Conservation (phyloP, 768 basidiomycete genomes). For the Fistulinella prunicolor region DNA sequence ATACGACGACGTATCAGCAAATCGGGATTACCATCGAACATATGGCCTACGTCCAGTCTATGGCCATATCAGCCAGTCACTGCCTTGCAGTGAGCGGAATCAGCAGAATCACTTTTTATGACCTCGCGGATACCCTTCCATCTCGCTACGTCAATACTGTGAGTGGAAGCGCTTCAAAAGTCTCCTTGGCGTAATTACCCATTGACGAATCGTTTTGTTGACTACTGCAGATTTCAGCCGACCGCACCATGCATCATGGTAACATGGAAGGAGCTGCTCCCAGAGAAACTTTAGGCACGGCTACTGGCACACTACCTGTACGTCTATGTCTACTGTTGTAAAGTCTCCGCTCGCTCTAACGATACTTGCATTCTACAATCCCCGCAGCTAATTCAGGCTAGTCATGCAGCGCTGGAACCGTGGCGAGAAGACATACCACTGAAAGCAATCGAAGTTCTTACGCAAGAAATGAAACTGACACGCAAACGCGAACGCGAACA, state of each 20-base stretch:
- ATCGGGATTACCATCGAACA: background rate
- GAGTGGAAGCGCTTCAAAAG: background rate
- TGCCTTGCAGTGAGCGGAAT: background rate
- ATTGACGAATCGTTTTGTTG: too few relatives aligned
- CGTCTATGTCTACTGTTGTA: too few relatives aligned
- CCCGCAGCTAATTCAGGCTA: background rate
- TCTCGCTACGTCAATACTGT: background rate
- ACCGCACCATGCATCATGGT: too few relatives aligned
- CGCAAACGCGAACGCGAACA: background rate
- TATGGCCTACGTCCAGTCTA: background rate
- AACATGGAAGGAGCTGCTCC: too few relatives aligned
- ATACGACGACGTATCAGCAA: background rate
- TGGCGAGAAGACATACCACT: background rate
- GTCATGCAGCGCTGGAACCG: background rate
- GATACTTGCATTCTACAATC: too few relatives aligned
- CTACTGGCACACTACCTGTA: too few relatives aligned
- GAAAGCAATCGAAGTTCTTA: background rate
- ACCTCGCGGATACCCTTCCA: background rate
- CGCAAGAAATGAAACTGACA: background rate
- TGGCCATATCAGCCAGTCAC: background rate
- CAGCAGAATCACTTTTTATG: background rate
- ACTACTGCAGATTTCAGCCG: too few relatives aligned
- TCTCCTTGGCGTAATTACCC: too few relatives aligned
- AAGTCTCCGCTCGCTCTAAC: too few relatives aligned
- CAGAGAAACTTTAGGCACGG: too few relatives aligned